Percentiles rank a stretch among this genome's conserved stretches.
Conservation (phyloP, 2,329 filamentous ascomycete genomes). For the Rutstroemia sp. region DNA sequence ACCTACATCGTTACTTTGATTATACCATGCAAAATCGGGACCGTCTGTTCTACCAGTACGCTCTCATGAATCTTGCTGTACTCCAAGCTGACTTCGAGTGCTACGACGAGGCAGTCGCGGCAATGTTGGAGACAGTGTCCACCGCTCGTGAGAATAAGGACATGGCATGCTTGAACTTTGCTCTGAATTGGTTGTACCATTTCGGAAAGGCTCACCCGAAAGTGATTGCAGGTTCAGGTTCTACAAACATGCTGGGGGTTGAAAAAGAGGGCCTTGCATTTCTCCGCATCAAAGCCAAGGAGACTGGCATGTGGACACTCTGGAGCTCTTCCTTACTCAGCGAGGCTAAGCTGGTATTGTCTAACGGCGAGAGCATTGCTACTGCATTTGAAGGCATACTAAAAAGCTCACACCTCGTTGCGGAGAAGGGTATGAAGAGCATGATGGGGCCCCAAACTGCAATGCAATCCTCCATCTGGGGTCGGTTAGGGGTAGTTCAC, state of each 20-base stretch:
- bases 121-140: slow-evolving; percentile 90
- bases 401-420: slow-evolving; percentile 74
- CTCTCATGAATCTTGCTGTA: slow-evolving; percentile 85
- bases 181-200: slow-evolving; percentile 91
- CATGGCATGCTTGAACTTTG: slow-evolving; percentile 87
- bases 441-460: slow-evolving; percentile 69
- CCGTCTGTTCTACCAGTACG: slow-evolving; percentile 87
- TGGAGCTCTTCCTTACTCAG: slow-evolving; percentile 77
- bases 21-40: slow-evolving; percentile 86
- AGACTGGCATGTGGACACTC: slow-evolving; percentile 77
- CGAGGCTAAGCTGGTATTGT: slow-evolving; percentile 74
- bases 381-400: slow-evolving; percentile 68
- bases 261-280: slow-evolving; percentile 78
- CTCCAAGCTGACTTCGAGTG: slow-evolving; percentile 94
- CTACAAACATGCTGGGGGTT: slow-evolving; percentile 65
- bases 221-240: slow-evolving; percentile 62
- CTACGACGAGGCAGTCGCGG: slow-evolving; percentile 79
- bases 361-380: slow-evolving; percentile 58
- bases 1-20: slow-evolving; percentile 90
- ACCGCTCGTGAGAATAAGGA: slow-evolving; percentile 94
- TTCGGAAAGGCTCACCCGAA: slow-evolving; percentile 80
- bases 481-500: slow-evolving; percentile 58
- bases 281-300: slow-evolving; percentile 77
- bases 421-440: slow-evolving; percentile 66
- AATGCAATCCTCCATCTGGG: slow-evolving; percentile 66